phyloP scores from a whole-genome alignment of 2,329 filamentous ascomycete species.

The Chrysosporium queenslandicum region DNA sequence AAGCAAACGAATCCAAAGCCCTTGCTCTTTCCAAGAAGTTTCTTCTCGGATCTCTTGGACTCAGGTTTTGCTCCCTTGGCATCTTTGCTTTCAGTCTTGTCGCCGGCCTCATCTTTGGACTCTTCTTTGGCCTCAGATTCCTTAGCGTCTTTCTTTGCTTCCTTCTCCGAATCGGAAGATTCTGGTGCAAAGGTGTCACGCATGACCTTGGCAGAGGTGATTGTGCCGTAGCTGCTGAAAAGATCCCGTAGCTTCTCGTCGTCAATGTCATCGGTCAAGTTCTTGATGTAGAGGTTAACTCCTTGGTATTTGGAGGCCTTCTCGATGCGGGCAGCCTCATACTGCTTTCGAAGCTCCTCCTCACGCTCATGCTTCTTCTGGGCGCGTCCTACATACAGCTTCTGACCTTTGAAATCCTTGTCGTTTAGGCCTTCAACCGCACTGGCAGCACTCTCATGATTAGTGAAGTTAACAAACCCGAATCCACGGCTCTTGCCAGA shows the following conservation, averaged over 20 bases:
- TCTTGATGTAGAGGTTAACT: slow-evolving; percentile 99
- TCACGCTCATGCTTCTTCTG: slow-evolving; percentile 99
- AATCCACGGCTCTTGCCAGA: slow-evolving; percentile 86
- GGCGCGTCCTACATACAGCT: slow-evolving; percentile 92
- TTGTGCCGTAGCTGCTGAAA: slow-evolving; percentile 82
- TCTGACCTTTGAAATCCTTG: slow-evolving; percentile 85
- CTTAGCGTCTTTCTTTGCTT: slow-evolving; percentile 44
- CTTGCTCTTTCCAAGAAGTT: slow-evolving; percentile 89
- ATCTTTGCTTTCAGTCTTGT: slow-evolving; percentile 44
- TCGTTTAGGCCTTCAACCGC: slow-evolving; percentile 89
- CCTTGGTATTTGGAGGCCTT: slow-evolving; percentile 99
- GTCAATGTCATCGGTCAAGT: slow-evolving; percentile 90
- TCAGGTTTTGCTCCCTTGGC: slow-evolving; percentile 31
- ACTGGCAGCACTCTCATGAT: slow-evolving; percentile 73
- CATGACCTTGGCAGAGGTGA: slow-evolving; percentile 99
- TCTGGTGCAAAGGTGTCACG: slow-evolving; percentile 54
- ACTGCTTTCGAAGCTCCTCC: slow-evolving; percentile 97
- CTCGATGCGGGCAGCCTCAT: slow-evolving; percentile 93
- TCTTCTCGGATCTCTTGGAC: slow-evolving; percentile 49
- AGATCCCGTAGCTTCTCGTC: slow-evolving; percentile 95
- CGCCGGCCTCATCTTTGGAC: slow-evolving; percentile 32
- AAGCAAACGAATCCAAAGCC: slow-evolving; percentile 99
- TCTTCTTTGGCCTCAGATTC: slow-evolving; percentile 41
- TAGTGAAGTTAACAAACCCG: slow-evolving; percentile 91
- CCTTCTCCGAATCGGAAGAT: slow-evolving; percentile 39